Conservation (phyloP, 495 filamentous ascomycete genomes). For the Neurospora sp. region DNA sequence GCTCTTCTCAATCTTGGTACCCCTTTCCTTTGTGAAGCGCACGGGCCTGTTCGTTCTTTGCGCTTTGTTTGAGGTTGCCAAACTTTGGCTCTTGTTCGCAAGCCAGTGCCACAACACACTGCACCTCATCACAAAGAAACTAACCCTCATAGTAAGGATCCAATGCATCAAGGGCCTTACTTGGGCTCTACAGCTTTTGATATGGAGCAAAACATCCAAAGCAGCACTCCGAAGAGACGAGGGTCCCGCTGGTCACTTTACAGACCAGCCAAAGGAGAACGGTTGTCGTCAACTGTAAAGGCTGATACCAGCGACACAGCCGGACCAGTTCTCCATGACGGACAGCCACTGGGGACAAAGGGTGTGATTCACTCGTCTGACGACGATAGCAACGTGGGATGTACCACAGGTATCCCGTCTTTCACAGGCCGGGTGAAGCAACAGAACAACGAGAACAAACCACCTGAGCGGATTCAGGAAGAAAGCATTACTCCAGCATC, state of each 20-base stretch:
- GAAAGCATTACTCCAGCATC: not conserved
- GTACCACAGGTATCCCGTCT: not conserved
- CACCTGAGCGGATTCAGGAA: not conserved
- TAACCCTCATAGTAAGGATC: not conserved
- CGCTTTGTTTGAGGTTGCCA: not conserved
- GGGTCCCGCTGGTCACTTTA: not conserved
- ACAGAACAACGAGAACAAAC: constrained; percentile 11
- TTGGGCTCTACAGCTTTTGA: not conserved
- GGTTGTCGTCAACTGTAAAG: not conserved
- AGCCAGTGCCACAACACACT: not conserved
- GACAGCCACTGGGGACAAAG: not conserved
- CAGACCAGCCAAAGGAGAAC: not conserved
- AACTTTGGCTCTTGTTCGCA: not conserved
- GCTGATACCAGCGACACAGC: not conserved
- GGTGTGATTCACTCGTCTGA: not conserved
- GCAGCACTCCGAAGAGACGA: not conserved
- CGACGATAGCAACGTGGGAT: not conserved
- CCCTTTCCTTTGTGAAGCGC: not conserved
- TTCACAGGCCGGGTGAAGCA: not conserved
- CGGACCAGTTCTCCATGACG: not conserved
- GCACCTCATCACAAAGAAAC: not conserved
- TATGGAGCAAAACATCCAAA: not conserved
- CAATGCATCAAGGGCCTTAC: not conserved
- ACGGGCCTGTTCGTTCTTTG: not conserved
- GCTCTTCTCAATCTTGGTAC: not conserved